Percentiles rank a stretch among this genome's conserved stretches.
Evolutionary conservation across 768 basidiomycete genomes (phyloP).

Genomic region (Tylopilus cervinicoccineus): DNA sequence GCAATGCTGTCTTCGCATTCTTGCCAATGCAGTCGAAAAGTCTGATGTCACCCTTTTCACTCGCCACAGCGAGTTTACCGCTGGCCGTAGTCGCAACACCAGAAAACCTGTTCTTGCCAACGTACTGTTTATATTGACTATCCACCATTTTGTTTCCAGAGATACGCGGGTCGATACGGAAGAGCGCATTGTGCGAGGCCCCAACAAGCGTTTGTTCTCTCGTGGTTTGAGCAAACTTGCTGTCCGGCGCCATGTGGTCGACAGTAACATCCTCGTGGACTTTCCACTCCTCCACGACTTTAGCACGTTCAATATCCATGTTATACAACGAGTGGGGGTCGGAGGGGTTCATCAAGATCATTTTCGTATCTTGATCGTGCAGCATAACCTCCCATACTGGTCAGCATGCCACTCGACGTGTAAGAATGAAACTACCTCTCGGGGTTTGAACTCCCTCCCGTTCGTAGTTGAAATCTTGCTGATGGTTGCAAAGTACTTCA

Average conservation of each 20-base stretch:
- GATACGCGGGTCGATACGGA: conserved; percentile 96
- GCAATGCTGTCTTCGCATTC: conserved; percentile 97
- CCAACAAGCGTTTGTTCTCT: conserved; percentile 92
- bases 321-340: conserved; percentile 80
- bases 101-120: conserved; percentile 92
- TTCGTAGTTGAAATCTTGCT: conserved; percentile 75
- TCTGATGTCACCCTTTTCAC: conserved; percentile 94
- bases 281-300: conserved; percentile 98
- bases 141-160: conserved; percentile 92
- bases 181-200: conserved; percentile 89
- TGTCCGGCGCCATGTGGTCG: conserved; percentile 86
- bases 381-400: conserved; percentile 73
- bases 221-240: conserved; percentile 93
- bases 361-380: conserved; percentile 93
- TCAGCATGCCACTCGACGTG: conserved; percentile 3
- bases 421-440: conserved; percentile 54
- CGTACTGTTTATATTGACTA: conserved; percentile 93
- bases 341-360: conserved; percentile 85
- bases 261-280: conserved; percentile 88
- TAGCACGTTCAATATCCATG: conserved; percentile 92
- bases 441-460: conserved; percentile 81
- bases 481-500: conserved; percentile 87
- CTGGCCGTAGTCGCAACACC: conserved; percentile 82
- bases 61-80: conserved; percentile 89
- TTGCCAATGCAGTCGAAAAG: conserved; percentile 96